These are phyloP conservation scores for Eucommia ulmoides DNA, from an alignment of 257 asterid species.

Conservation along the genomic window DNA sequence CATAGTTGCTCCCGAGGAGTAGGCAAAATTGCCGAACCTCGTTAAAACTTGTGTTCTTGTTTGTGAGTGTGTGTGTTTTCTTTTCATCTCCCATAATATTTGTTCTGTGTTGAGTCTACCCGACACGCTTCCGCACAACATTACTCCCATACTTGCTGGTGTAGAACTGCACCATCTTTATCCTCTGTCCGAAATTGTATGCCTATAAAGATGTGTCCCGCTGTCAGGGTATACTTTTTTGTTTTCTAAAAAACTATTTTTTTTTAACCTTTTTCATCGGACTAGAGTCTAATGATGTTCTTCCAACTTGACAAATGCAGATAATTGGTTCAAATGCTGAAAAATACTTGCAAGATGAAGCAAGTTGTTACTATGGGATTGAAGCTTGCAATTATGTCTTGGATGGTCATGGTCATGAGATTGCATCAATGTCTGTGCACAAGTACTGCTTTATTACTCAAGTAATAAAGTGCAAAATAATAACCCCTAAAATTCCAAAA, in stretches of 20 bases:
- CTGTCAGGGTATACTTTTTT: slow-evolving; percentile 58
- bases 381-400: slow-evolving; percentile 91
- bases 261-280: too few relatives aligned
- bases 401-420: slow-evolving; percentile 57
- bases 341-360: slow-evolving; percentile 49
- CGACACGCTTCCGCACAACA: too few relatives aligned
- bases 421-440: slow-evolving; percentile 74
- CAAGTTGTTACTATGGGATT: slow-evolving; percentile 55
- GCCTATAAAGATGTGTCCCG: slow-evolving; percentile 24
- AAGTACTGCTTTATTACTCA: slow-evolving; percentile 83
- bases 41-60: too few relatives aligned
- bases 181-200: slow-evolving; percentile 32
- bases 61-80: too few relatives aligned
- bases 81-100: too few relatives aligned
- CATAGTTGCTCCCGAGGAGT: too few relatives aligned
- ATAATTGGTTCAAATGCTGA: slow-evolving; percentile 65
- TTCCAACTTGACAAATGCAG: slow-evolving; percentile 67
- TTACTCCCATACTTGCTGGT: slow-evolving; percentile 32
- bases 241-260: too few relatives aligned
- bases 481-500: too few relatives aligned
- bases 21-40: too few relatives aligned
- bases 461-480: too few relatives aligned
- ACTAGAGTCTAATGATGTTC: slow-evolving; percentile 9
- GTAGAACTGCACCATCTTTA: slow-evolving; percentile 42
- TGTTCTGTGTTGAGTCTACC: too few relatives aligned